These are phyloP conservation scores for Rhodotorula sp. DNA, from an alignment of 1,284 basidiomycete genomes.

Conservation along the genomic window DNA sequence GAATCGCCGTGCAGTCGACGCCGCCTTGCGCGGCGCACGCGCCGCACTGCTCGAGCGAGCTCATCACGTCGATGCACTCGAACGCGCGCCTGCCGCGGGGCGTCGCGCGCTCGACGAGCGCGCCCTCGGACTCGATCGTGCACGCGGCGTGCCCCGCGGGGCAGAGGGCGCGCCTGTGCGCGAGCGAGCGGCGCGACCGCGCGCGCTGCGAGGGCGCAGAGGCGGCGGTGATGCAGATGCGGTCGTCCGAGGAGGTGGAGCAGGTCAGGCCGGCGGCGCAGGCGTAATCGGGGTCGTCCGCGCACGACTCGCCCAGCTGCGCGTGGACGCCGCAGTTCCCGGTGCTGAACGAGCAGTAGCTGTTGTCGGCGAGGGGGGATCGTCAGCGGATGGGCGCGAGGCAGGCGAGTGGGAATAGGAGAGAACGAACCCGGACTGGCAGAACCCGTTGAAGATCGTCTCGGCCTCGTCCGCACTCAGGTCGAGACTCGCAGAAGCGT, in stretches of 20 bases:
- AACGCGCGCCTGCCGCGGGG: slow-evolving; percentile 11
- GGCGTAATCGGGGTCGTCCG: slow-evolving; percentile 1
- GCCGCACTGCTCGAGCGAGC: slow-evolving; percentile 19
- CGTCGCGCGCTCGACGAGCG: background rate
- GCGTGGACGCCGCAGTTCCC: slow-evolving; percentile 18
- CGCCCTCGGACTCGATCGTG: background rate
- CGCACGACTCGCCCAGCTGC: slow-evolving; percentile 4
- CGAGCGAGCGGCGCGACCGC: slow-evolving; percentile 20
- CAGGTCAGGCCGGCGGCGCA: background rate
- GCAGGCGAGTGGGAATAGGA: no score
- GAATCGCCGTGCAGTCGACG: slow-evolving; percentile 33
- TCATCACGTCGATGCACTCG: slow-evolving; percentile 33
- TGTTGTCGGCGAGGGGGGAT: background rate
- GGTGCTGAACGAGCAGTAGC: slow-evolving; percentile 13
- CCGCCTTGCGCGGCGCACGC: slow-evolving; percentile 21
- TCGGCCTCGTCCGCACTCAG: slow-evolving; percentile 11
- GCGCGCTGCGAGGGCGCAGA: slow-evolving; percentile 16
- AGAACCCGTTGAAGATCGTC: slow-evolving; percentile 26
- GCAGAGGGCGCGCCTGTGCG: slow-evolving; percentile 12
- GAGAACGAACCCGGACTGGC: slow-evolving; percentile 3
- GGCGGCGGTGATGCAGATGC: background rate
- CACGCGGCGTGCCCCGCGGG: slow-evolving; percentile 15
- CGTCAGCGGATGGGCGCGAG: no score
- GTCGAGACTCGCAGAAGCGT: background rate
- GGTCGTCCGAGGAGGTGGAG: background rate